Base-by-base conservation (phyloP, 768 basidiomycete species). In the Pholiota microspora region DNA sequence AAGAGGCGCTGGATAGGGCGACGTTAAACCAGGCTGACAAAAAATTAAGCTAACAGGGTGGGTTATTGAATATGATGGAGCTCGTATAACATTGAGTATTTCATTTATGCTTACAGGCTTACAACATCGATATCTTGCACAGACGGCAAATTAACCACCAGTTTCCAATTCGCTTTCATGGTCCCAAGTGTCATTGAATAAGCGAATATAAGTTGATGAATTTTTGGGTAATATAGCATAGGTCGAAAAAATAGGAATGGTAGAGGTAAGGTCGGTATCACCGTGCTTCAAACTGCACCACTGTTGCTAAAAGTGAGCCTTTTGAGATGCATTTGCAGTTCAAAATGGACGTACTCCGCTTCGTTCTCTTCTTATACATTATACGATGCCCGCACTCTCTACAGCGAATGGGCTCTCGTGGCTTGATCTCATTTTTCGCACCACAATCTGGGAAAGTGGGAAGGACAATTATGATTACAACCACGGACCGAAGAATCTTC, bases 331-430 rank as follows among this genome's bases (percentile, higher is more conserved):
- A 28, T n/a, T 25, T 36, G 21, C 51, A 36, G 59, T 10, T 31
- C 45, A 24, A 38, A n/a, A 25, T n/a, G 13, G 42, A 76, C 94
- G 68, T 63, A 98, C 96, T 95, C 78, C 93, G 79, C 66, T 82
- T 91, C 21, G 94, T 96, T 64, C 96, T 77, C 71, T 95, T 97
- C 75, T 98, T 98, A 74, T 97, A 98, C 92, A 98, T 94, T 69
- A 98, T 96, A 49, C 96, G 85, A 71, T 98, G 96, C 2, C 96
- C 96, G 65, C 96, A 98, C 67, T 98, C 94, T 61, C 90, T 81
- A 73, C 96, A 98, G 53, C 96, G 88, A 59, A 98, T 95, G 38
- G 93, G 92, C 69, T 98, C 96, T 55, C 92, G 78, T 7, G 91
- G 78, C 71, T 85, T 88, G 68, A 98, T 94, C 66, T 91, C 88